Base-by-base conservation (phyloP, 2,329 filamentous ascomycete genomes). In the Aphanoascus verrucosus region DNA sequence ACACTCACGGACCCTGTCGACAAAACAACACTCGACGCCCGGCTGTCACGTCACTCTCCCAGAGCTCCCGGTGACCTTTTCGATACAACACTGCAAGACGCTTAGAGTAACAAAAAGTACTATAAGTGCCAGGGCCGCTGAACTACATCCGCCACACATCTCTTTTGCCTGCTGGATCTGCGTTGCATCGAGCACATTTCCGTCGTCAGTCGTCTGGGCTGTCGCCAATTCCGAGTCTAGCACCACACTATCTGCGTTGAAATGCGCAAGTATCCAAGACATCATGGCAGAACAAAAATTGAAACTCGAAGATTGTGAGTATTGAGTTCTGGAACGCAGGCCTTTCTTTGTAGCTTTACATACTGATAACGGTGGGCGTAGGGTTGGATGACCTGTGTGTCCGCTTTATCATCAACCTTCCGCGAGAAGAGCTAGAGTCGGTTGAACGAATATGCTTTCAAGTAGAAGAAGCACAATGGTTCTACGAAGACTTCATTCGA, bases 381-480 rank as follows among this genome's bases (percentile, higher is more conserved):
- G 87, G 88, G 90, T 79, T 97, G 75, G 91, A 97, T 83, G 91
- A 97, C 73, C 81, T 97, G 56, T 95, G 89, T 72, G 91, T 94
- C 69, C 88, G 94, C 67, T 98, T 98, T 73, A 91, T 98, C 67
- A 88, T 97, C 71, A 97, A 98, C 72, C 81, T 97, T 57, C 93
- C 94, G 44, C 79, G 86, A 59, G 88, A 93, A 70, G 93, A 98
- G 70, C 80, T 97, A 45, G 83, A 84, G 60, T 89, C 87, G 1
- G 86, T 95, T 55, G 88, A 89, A 67, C 85, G 93, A 66, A 93
- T 98, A 72, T 97, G 91, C 73, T 98, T 98, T 69, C 90, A 97
- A 72, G 86, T 98, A 62, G 93, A 98, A 72, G 94, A 98, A 72
- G 93, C 93, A 63, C 94, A 98, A 82, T 98, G 93, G 93, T 98